These are phyloP conservation scores for Escovopsis sp. DNA, from an alignment of 2,329 filamentous ascomycete species.

Conservation along the genomic window DNA sequence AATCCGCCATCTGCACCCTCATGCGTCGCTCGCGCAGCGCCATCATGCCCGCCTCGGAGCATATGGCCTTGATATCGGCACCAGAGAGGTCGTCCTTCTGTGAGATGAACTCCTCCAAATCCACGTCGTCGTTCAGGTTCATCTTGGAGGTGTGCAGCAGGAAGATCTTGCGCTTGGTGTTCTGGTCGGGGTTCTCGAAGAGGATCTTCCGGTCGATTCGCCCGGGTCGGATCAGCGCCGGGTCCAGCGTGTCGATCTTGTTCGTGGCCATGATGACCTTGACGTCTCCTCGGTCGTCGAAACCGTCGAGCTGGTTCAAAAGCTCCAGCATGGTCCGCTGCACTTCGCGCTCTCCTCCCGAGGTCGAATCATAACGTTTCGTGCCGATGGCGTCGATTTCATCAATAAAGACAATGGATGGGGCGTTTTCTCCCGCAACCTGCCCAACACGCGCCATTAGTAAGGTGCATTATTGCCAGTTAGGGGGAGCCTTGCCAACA, in stretches of 20 bases:
- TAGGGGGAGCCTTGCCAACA: slow-evolving; percentile 99
- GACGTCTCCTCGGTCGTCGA: slow-evolving; percentile 96
- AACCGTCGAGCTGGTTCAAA: slow-evolving; percentile 95
- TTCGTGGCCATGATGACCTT: slow-evolving; percentile 99
- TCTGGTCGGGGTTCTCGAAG: slow-evolving; percentile 58
- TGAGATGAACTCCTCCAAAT: slow-evolving; percentile 93
- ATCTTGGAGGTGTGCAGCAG: slow-evolving; percentile 97
- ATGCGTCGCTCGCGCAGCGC: slow-evolving; percentile 89
- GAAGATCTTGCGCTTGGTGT: slow-evolving; percentile 96
- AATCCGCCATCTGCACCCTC: slow-evolving; percentile 98
- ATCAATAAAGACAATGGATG: slow-evolving; percentile 97
- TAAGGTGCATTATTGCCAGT: slow-evolving; percentile 77
- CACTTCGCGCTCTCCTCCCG: slow-evolving; percentile 90
- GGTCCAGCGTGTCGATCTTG: slow-evolving; percentile 97
- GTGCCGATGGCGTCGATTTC: slow-evolving; percentile 98
- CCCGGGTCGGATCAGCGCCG: slow-evolving; percentile 86
- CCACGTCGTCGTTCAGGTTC: slow-evolving; percentile 92
- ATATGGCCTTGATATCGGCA: slow-evolving; percentile 98
- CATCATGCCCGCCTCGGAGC: slow-evolving; percentile 90
- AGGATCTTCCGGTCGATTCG: slow-evolving; percentile 97
- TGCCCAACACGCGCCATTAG: too few species aligned
- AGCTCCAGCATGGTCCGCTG: slow-evolving; percentile 98
- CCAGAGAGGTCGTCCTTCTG: slow-evolving; percentile 97
- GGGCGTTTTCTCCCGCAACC: slow-evolving; percentile 82
- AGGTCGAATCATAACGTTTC: slow-evolving; percentile 95